Evolutionary conservation across 2,329 filamentous ascomycete species (phyloP).

Genomic region (Trichophyton schoenleinii): DNA sequence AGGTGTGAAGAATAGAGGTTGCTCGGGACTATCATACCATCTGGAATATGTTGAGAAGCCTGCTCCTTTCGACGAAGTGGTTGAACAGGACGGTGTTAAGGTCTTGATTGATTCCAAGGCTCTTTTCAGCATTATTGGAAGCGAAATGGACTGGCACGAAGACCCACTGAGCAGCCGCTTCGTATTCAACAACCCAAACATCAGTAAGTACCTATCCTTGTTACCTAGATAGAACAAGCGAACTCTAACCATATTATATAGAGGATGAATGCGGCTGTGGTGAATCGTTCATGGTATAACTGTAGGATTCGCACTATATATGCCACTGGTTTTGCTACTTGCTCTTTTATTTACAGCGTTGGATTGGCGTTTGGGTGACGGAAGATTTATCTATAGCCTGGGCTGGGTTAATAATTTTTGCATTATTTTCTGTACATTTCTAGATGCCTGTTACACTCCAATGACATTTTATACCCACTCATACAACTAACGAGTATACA

Average conservation of each 20-base stretch:
- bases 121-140: slow-evolving; percentile 93
- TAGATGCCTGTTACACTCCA: background rate
- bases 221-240: background rate
- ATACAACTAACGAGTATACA: too few relatives aligned
- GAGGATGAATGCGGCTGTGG: slow-evolving; percentile 94
- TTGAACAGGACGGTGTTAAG: slow-evolving; percentile 92
- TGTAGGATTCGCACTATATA: background rate
- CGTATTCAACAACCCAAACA: slow-evolving; percentile 93
- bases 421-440: background rate
- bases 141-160: slow-evolving; percentile 98
- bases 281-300: slow-evolving; percentile 78
- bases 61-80: slow-evolving; percentile 74
- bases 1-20: slow-evolving; percentile 85
- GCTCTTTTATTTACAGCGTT: background rate
- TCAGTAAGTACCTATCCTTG: slow-evolving; percentile 55
- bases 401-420: background rate
- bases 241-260: slow-evolving; percentile 32
- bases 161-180: slow-evolving; percentile 88
- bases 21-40: slow-evolving; percentile 85
- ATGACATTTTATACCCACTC: background rate
- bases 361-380: slow-evolving; percentile 1
- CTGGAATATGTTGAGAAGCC: slow-evolving; percentile 91
- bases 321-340: background rate
- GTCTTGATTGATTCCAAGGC: slow-evolving; percentile 96
- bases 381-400: background rate